phyloP scores from a whole-genome alignment of 345 rosid genomes.

The Salix suchowensis region DNA sequence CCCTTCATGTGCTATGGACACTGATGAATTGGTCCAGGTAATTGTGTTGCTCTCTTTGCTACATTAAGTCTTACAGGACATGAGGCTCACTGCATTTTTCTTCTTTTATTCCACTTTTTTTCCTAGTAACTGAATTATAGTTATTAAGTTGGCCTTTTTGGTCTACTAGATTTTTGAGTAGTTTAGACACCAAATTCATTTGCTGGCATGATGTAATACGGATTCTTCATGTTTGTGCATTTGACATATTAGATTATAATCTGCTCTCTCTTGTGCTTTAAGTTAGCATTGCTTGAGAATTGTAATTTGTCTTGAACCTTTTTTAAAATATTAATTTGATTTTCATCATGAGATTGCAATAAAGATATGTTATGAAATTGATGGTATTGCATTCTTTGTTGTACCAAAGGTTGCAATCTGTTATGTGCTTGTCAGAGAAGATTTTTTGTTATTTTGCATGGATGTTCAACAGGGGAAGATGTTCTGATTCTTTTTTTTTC shows the following conservation, averaged over 20 bases:
- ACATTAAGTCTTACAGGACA: neutral
- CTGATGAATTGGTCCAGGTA: slow-evolving; percentile 68
- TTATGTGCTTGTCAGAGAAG: neutral
- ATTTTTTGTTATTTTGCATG: neutral
- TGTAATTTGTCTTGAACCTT: neutral
- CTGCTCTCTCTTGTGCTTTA: neutral
- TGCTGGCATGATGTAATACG: neutral
- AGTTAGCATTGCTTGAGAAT: neutral
- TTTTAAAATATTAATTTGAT: neutral
- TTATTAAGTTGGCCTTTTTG: neutral
- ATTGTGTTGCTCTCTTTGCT: neutral
- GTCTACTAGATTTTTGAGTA: neutral
- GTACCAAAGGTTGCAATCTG: neutral
- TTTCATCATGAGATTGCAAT: neutral
- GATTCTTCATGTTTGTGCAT: neutral
- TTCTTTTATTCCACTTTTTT: neutral
- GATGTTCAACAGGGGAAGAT: neutral
- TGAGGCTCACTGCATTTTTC: neutral
- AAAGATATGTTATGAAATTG: neutral
- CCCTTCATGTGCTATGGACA: slow-evolving; percentile 46
- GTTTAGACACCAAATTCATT: no score
- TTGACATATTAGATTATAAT: neutral
- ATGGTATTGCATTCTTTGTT: neutral
- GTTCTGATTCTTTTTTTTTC: neutral
- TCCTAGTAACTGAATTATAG: neutral